phyloP scores from a whole-genome alignment of 2,329 filamentous ascomycete species.

The Exophiala xenobiotica region DNA sequence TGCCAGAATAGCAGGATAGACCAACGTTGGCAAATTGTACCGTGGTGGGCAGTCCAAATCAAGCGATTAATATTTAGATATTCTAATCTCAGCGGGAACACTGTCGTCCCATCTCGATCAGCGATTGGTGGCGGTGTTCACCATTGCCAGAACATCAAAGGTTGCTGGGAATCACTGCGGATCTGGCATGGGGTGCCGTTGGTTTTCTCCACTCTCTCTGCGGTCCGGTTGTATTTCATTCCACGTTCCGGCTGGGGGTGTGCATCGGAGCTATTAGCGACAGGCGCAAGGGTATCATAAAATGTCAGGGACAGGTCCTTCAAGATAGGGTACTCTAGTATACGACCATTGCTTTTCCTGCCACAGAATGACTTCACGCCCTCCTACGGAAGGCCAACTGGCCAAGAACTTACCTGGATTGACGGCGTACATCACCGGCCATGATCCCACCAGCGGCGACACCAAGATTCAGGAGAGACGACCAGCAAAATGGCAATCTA shows the following conservation, averaged over 20 bases:
- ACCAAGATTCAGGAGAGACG: conserved; percentile 15
- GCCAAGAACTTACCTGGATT: conserved; percentile 13
- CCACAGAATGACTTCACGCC: conserved; percentile 11
- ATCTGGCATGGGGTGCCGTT: background rate
- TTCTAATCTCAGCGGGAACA: too few relatives aligned
- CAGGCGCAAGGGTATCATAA: background rate
- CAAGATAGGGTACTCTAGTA: background rate
- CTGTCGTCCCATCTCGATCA: too few relatives aligned
- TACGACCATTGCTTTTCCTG: background rate
- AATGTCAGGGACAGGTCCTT: background rate
- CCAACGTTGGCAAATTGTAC: too few relatives aligned
- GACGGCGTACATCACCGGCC: conserved; percentile 15
- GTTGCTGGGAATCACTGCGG: too few relatives aligned
- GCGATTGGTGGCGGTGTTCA: too few relatives aligned
- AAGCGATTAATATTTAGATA: too few relatives aligned
- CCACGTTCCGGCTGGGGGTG: background rate
- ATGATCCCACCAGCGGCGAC: conserved; percentile 7
- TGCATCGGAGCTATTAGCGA: too few relatives aligned
- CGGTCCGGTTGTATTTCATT: too few relatives aligned
- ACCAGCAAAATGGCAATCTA: conserved; percentile 14
- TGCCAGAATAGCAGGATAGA: too few relatives aligned
- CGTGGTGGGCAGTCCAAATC: too few relatives aligned
- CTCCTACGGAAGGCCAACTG: conserved; percentile 13
- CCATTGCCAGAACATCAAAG: too few relatives aligned
- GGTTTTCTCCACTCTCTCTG: too few relatives aligned